Conservation (phyloP, 2,329 filamentous ascomycete genomes). For the Venturia nashicola region DNA sequence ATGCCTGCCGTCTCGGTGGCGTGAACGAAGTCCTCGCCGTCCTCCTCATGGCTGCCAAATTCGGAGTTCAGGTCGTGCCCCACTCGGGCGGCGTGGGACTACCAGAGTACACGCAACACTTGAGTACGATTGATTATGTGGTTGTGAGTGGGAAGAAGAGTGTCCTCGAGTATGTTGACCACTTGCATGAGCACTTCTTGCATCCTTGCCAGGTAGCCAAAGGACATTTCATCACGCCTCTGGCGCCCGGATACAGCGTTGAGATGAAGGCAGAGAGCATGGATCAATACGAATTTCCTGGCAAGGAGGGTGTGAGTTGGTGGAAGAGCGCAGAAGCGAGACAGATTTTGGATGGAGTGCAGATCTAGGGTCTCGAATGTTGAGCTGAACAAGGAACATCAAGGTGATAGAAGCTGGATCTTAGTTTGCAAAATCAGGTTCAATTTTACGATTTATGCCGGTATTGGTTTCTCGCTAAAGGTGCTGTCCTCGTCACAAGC, state of each 20-base stretch:
- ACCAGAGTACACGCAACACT: constrained; percentile 86
- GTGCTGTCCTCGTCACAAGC: too few species aligned
- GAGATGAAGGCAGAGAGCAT: constrained; percentile 89
- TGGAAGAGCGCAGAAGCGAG: constrained; percentile 74
- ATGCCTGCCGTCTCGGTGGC: constrained; percentile 79
- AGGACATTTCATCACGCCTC: constrained; percentile 80
- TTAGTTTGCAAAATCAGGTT: too few species aligned
- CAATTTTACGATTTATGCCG: too few species aligned
- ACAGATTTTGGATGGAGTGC: constrained; percentile 52
- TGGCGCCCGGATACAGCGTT: constrained; percentile 74
- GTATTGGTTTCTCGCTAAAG: too few species aligned
- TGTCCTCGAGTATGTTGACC: constrained; percentile 83
- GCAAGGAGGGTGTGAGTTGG: constrained; percentile 68
- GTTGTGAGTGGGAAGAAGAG: constrained; percentile 70
- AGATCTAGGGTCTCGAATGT: constrained; percentile 21
- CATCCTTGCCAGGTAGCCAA: constrained; percentile 69
- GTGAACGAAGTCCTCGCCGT: constrained; percentile 92
- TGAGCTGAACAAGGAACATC: neutral
- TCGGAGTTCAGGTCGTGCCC: constrained; percentile 69
- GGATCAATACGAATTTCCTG: constrained; percentile 66
- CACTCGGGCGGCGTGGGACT: constrained; percentile 83
- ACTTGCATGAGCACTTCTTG: constrained; percentile 86
- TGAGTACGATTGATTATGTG: constrained; percentile 88
- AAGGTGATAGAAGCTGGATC: too few species aligned
- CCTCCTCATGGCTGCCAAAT: constrained; percentile 71